phyloP scores from a whole-genome alignment of 495 filamentous ascomycete species.

The Mytilinidion resinicola region DNA sequence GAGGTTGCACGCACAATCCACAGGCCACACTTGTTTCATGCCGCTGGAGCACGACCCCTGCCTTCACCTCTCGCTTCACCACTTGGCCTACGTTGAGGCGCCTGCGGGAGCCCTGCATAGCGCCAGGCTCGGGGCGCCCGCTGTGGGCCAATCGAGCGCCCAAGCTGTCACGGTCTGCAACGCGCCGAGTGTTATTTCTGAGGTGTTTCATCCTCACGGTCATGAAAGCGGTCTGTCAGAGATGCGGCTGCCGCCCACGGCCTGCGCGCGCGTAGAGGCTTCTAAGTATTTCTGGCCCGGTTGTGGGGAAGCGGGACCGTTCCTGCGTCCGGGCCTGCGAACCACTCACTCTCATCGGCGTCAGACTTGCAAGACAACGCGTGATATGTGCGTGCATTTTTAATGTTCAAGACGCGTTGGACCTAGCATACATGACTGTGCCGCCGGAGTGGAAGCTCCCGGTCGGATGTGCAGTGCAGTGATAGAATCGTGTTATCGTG shows the following conservation, averaged over 20 bases:
- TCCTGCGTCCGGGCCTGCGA: background rate
- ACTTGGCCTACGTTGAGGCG: constrained; percentile 16
- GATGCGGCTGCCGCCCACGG: background rate
- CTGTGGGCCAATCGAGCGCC: constrained; percentile 14
- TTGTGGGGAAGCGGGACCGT: too few species aligned
- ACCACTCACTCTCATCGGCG: background rate
- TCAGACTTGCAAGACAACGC: background rate
- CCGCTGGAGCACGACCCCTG: constrained; percentile 10
- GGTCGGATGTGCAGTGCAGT: background rate
- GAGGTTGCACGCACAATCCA: background rate
- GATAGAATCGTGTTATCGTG: background rate
- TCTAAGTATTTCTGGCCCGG: background rate
- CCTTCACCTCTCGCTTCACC: constrained; percentile 6
- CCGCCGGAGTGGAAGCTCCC: background rate
- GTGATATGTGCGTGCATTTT: background rate
- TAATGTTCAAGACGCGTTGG: too few species aligned
- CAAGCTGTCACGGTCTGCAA: constrained; percentile 5
- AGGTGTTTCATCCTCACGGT: background rate
- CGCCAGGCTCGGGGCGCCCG: background rate
- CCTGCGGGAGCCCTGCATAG: background rate
- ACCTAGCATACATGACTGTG: too few species aligned
- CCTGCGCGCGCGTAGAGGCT: background rate
- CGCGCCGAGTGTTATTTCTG: constrained; percentile 1
- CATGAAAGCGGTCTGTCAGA: background rate
- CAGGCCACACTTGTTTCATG: constrained; percentile 1